Percentiles rank a stretch among this genome's conserved stretches.
Evolutionary conservation across 768 basidiomycete species (phyloP).

Genomic region (Tephrocybe sp.): DNA sequence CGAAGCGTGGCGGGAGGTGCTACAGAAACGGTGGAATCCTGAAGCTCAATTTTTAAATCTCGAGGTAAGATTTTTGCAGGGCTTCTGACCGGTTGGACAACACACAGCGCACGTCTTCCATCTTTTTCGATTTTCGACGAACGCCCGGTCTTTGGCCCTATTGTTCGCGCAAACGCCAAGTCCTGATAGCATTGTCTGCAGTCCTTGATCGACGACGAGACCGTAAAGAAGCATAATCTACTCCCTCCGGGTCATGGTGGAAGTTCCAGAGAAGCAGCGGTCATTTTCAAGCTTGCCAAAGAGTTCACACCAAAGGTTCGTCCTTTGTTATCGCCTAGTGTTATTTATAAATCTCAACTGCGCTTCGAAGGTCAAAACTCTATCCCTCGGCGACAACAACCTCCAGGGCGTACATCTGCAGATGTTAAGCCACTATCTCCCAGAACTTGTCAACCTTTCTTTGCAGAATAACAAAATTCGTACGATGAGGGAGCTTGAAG

Average conservation of each 20-base stretch:
- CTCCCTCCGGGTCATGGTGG: slow-evolving; percentile 70
- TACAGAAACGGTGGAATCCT: slow-evolving; percentile 69
- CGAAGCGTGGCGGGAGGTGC: slow-evolving; percentile 75
- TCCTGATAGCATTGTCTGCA: slow-evolving; percentile 30
- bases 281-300: slow-evolving; percentile 86
- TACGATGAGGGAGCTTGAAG: slow-evolving; percentile 68
- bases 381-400: slow-evolving; percentile 82
- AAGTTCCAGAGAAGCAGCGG: slow-evolving; percentile 63
- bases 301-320: slow-evolving; percentile 72
- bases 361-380: slow-evolving; percentile 59
- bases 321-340: neutral
- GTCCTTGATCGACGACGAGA: slow-evolving; percentile 77
- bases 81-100: slow-evolving; percentile 18
- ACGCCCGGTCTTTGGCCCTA: slow-evolving; percentile 13
- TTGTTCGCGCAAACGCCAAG: slow-evolving; percentile 15
- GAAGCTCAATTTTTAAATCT: slow-evolving; percentile 74
- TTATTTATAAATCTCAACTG: slow-evolving; percentile 9
- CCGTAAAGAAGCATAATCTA: slow-evolving; percentile 70
- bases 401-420: slow-evolving; percentile 54
- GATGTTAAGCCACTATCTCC: slow-evolving; percentile 70
- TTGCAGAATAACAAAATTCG: slow-evolving; percentile 74
- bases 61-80: slow-evolving; percentile 52
- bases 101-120: slow-evolving; percentile 2
- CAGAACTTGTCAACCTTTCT: slow-evolving; percentile 76
- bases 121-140: slow-evolving; percentile 16